These are phyloP conservation scores for Cladobotryum protrusum DNA, from an alignment of 2,329 filamentous ascomycete genomes.

Conservation along the genomic window DNA sequence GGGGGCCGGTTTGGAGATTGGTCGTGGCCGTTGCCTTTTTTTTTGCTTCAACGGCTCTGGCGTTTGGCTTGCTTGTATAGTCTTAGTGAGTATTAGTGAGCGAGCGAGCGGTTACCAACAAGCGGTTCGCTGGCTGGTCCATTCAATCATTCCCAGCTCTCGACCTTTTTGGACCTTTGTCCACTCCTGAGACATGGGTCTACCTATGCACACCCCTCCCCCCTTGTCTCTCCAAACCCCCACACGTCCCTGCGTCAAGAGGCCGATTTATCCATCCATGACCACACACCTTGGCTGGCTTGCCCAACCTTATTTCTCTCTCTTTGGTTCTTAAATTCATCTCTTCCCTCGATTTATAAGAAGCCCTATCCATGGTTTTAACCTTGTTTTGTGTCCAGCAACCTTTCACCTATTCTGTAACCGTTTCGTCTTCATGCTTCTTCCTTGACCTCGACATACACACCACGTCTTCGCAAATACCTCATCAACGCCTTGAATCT, in stretches of 20 bases:
- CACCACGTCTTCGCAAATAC: background rate
- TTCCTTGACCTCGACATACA: background rate
- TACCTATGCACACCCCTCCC: background rate
- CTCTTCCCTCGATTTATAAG: constrained; percentile 3
- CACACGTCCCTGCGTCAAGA: constrained; percentile 13
- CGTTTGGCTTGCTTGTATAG: too few relatives aligned
- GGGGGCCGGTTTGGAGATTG: too few relatives aligned
- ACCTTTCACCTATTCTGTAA: too few relatives aligned
- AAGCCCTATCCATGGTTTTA: constrained; percentile 6
- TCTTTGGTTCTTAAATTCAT: constrained; percentile 6
- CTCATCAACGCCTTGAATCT: too few relatives aligned
- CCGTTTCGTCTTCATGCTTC: too few relatives aligned
- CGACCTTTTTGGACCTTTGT: too few relatives aligned
- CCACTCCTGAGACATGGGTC: background rate
- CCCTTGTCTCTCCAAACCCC: constrained; percentile 1
- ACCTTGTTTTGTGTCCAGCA: constrained; percentile 10
- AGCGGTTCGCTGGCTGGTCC: too few relatives aligned
- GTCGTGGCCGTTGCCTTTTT: too few relatives aligned
- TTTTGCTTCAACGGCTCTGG: too few relatives aligned
- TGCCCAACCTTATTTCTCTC: constrained; percentile 14
- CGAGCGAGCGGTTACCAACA: too few relatives aligned
- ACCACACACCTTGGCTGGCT: constrained; percentile 11
- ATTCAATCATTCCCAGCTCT: too few relatives aligned
- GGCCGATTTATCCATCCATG: constrained; percentile 15
- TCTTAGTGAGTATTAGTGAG: too few relatives aligned